A percentile compares a stretch with the other conserved stretches of the same genome.
phyloP scores from a whole-genome alignment of 495 filamentous ascomycete genomes.

The Tetracladium setigerum region DNA sequence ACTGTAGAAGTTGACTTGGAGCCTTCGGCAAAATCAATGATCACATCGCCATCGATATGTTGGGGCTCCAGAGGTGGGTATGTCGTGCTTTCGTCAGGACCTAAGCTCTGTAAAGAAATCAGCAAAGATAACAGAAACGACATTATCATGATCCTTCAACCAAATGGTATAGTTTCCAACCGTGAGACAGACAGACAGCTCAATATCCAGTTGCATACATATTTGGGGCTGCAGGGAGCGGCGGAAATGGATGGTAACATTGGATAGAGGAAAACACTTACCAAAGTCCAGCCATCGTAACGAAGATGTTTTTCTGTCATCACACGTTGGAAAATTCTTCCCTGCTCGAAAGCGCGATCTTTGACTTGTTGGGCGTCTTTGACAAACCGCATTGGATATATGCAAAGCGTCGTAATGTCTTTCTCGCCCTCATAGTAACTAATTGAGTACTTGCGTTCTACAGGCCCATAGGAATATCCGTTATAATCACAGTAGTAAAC shows the following conservation, averaged over 20 bases:
- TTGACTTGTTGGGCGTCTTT: background rate
- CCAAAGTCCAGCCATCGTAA: slow-evolving; percentile 37
- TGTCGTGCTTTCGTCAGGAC: slow-evolving; percentile 7
- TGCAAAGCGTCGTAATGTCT: slow-evolving; percentile 15
- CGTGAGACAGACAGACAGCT: too few relatives aligned
- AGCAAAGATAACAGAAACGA: too few relatives aligned
- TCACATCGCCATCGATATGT: slow-evolving; percentile 40
- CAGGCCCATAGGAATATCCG: slow-evolving; percentile 23
- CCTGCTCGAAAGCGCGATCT: too few relatives aligned
- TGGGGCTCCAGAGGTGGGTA: slow-evolving; percentile 17
- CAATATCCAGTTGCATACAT: too few relatives aligned
- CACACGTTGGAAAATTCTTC: slow-evolving; percentile 16
- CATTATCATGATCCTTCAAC: too few relatives aligned
- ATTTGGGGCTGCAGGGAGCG: too few relatives aligned
- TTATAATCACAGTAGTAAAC: slow-evolving; percentile 24
- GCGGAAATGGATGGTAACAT: too few relatives aligned
- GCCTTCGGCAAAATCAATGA: slow-evolving; percentile 40
- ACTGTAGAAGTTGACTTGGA: slow-evolving; percentile 24
- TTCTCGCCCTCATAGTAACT: slow-evolving; percentile 23
- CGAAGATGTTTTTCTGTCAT: slow-evolving; percentile 26
- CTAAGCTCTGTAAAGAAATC: background rate
- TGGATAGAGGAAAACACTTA: background rate
- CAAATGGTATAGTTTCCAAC: too few relatives aligned
- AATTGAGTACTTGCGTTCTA: slow-evolving; percentile 16
- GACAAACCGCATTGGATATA: slow-evolving; percentile 23